Conservation (phyloP, 2,329 filamentous ascomycete species). For the Colletotrichum theobromicola region DNA sequence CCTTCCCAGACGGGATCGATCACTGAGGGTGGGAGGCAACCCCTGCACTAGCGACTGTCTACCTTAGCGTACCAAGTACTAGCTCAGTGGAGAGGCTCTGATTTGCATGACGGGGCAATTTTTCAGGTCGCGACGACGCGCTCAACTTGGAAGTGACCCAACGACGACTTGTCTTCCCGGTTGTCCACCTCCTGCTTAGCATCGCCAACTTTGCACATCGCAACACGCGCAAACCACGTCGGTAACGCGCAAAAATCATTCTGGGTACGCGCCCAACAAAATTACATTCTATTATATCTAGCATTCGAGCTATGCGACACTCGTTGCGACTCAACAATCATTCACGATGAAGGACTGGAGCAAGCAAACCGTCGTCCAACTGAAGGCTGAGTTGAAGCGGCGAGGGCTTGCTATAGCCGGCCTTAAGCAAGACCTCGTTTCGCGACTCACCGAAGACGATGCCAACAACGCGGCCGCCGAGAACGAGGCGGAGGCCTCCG, state of each 20-base stretch:
- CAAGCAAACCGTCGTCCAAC: slow-evolving; percentile 74
- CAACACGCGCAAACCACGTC: background rate
- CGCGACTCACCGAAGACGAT: slow-evolving; percentile 59
- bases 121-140: slow-evolving; percentile 23
- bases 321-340: slow-evolving; percentile 26
- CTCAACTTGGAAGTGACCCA: background rate
- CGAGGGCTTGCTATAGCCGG: slow-evolving; percentile 73
- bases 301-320: slow-evolving; percentile 15
- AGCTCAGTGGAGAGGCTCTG: slow-evolving; percentile 18
- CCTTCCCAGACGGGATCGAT: slow-evolving; percentile 6
- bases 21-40: slow-evolving; percentile 14
- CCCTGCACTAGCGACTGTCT: slow-evolving; percentile 20
- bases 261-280: background rate
- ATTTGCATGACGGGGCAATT: slow-evolving; percentile 22
- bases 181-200: background rate
- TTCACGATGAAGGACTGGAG: slow-evolving; percentile 56
- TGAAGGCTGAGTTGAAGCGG: slow-evolving; percentile 76
- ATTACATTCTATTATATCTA: background rate
- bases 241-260: background rate
- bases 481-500: slow-evolving; percentile 5
- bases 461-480: background rate
- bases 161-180: background rate
- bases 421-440: slow-evolving; percentile 74
- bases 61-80: slow-evolving; percentile 1
- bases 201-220: background rate